Conservation (phyloP, 2,329 filamentous ascomycete species). For the Cytospora piceicola region DNA sequence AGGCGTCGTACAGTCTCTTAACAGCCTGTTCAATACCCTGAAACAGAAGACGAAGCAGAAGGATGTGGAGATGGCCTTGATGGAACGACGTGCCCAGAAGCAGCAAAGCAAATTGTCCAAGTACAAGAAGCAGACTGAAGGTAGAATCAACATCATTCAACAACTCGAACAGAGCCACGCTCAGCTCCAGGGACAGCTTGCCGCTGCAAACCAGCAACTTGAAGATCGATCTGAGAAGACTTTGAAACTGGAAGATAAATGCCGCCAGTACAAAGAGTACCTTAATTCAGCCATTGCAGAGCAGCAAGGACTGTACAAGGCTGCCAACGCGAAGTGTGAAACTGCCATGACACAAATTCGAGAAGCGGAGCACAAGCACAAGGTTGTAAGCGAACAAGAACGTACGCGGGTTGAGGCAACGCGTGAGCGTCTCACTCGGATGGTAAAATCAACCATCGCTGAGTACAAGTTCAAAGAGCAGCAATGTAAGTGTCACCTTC, state of each 20-base stretch:
- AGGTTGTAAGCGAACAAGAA: slow-evolving; percentile 34
- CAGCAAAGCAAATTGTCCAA: slow-evolving; percentile 12
- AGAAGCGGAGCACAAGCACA: slow-evolving; percentile 38
- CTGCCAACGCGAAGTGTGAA: slow-evolving; percentile 41
- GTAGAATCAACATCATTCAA: slow-evolving; percentile 14
- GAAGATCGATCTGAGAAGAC: slow-evolving; percentile 37
- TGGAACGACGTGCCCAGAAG: slow-evolving; percentile 13
- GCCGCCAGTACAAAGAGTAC: slow-evolving; percentile 41
- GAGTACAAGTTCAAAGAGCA: slow-evolving; percentile 24
- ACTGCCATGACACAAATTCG: slow-evolving; percentile 42
- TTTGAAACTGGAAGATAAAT: slow-evolving; percentile 42
- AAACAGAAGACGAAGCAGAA: slow-evolving; percentile 9
- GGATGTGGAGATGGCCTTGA: slow-evolving; percentile 10
- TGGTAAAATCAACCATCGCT: slow-evolving; percentile 25
- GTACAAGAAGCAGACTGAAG: slow-evolving; percentile 10
- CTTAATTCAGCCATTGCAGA: slow-evolving; percentile 52
- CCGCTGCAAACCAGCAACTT: slow-evolving; percentile 37
- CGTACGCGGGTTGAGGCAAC: slow-evolving; percentile 42
- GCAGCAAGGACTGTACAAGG: slow-evolving; percentile 49
- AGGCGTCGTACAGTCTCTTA: slow-evolving; percentile 17
- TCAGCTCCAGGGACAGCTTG: slow-evolving; percentile 35
- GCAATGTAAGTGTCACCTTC: slow-evolving; percentile 25
- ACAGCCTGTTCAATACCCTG: slow-evolving; percentile 11
- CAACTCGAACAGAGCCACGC: slow-evolving; percentile 37
- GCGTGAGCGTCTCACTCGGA: slow-evolving; percentile 38